Conservation (phyloP, 2,329 filamentous ascomycete species). For the Neonectria hederae region DNA sequence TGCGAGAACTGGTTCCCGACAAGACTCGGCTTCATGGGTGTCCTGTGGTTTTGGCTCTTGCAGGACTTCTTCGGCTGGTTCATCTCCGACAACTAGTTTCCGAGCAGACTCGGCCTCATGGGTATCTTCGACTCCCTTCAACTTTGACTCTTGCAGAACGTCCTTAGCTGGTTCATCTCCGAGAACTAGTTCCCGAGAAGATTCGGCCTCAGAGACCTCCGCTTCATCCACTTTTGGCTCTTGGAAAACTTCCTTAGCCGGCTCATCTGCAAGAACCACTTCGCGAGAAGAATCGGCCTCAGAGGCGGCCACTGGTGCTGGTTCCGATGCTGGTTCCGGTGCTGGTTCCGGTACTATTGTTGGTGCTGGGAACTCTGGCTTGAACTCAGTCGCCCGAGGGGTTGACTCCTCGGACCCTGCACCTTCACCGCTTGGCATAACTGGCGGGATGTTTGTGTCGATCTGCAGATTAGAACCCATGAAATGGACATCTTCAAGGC, state of each 20-base stretch:
- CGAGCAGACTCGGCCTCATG: not conserved
- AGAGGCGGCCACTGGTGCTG: not conserved
- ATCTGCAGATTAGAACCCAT: slow-evolving; percentile 49
- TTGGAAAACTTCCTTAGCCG: not conserved
- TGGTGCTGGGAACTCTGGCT: slow-evolving; percentile 42
- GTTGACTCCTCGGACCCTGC: slow-evolving; percentile 74
- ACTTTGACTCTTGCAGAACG: not conserved
- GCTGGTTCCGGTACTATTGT: not conserved
- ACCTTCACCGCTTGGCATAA: slow-evolving; percentile 53
- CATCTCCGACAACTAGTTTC: not conserved
- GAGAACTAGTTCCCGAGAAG: slow-evolving; percentile 5
- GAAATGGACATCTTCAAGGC: slow-evolving; percentile 29
- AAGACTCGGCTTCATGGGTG: not conserved
- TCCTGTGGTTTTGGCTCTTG: not conserved
- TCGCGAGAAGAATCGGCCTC: slow-evolving; percentile 13
- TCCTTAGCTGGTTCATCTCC: not conserved
- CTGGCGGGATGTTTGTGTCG: slow-evolving; percentile 49
- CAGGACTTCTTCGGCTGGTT: not conserved
- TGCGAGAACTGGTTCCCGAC: slow-evolving; percentile 1
- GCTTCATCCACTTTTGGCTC: too few species aligned
- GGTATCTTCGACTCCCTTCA: not conserved
- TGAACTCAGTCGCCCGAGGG: slow-evolving; percentile 70
- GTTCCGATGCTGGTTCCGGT: too few species aligned
- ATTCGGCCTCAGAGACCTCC: not conserved
- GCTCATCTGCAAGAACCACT: not conserved